Base-by-base conservation (phyloP, 1,139 yeast species). In the Debaryomyces subglobosus region DNA sequence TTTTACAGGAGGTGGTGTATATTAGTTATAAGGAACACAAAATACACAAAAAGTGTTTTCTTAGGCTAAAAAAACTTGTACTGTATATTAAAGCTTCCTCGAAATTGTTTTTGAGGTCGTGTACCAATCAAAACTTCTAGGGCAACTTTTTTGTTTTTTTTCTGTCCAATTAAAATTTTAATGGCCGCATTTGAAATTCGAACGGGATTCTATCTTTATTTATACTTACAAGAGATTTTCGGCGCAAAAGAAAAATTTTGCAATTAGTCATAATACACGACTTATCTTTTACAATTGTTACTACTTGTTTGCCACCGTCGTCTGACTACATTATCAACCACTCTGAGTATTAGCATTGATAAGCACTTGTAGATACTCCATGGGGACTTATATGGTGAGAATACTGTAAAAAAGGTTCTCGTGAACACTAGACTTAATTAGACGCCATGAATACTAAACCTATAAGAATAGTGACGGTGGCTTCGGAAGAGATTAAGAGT, bases 81-180 rank as follows among this genome's bases (percentile, higher is more conserved):
- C 24, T 35, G 38, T 35, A 35, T 35, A 20, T 18, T 20, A 35
- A 35, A 8, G 6, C 6, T 15, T 35, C 21, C 24, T 13, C 43
- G 16, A 13, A 15, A 18, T 15, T 27, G 24, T 24, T 18, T 18
- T 15, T 13, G 20, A 12, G 20, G 24, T 43, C 45, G 45, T 43
- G 45, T 43, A 27, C 45, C 40, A 16, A 27, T 37, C 34, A 37
- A 27, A 39, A 36, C n/a, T 35, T 34, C 35, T 27, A 29, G 39
- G 45, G 39, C 39, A 32, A 32, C 21, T 32, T 21, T 39, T 38
- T 38, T 38, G 27, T 33, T 36, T 37, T 43, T 36, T 38, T 30
- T 44, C 46, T 44, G 46, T 44, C 46, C 46, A 44, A 44, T 44
- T 36, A 44, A 44, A 44, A 44, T 44, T 44, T 38, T 37, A 33